phyloP scores from a whole-genome alignment of 108 stramenopile species.

The Parietichytrium sp. region DNA sequence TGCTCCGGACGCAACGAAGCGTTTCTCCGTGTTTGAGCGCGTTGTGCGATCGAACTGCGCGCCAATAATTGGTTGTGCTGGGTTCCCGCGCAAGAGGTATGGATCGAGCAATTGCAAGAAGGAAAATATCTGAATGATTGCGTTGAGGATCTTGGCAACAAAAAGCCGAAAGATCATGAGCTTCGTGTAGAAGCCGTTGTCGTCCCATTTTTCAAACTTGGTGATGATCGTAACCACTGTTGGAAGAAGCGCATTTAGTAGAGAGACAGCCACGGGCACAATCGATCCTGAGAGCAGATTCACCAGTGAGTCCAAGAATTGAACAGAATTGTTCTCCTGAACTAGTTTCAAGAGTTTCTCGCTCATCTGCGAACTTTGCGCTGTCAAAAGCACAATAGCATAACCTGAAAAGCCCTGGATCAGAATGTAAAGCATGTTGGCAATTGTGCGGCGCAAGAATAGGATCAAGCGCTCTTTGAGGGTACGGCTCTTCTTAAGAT shows the following conservation, averaged over 20 bases:
- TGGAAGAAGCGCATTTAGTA: constrained; percentile 4
- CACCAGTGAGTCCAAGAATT: neutral
- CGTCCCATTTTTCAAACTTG: constrained; percentile 5
- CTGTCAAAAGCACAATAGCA: neutral
- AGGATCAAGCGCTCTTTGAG: constrained; percentile 23
- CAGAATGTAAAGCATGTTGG: neutral
- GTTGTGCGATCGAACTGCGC: neutral
- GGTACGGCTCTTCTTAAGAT: neutral
- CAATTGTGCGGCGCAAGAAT: neutral
- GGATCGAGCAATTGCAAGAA: constrained; percentile 10
- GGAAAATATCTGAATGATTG: constrained; percentile 2
- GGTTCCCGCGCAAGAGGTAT: neutral
- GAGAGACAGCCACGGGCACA: neutral
- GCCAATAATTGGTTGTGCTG: neutral
- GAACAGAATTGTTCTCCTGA: constrained; percentile 3
- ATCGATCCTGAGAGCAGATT: constrained; percentile 27
- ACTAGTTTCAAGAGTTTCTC: neutral
- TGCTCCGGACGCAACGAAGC: neutral
- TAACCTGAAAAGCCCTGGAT: neutral
- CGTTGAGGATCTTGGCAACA: constrained; percentile 35
- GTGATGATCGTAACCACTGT: neutral
- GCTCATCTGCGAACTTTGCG: neutral
- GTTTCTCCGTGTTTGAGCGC: constrained; percentile 4
- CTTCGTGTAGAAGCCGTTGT: constrained; percentile 20
- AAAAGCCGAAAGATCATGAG: constrained; percentile 15